phyloP scores from a whole-genome alignment of 306 rosid genomes.

The Sindora glabra region DNA sequence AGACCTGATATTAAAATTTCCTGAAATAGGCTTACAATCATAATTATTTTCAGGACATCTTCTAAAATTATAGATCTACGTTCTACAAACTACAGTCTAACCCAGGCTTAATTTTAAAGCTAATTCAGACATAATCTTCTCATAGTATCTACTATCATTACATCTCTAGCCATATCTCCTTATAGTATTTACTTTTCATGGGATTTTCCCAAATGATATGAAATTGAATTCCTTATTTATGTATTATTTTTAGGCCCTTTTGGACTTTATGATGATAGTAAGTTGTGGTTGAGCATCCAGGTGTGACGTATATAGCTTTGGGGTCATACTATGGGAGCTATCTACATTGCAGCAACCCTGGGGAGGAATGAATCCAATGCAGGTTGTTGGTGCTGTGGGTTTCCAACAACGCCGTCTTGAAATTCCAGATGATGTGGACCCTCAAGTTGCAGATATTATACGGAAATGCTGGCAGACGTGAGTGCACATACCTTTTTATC shows the following conservation, averaged over 20 bases:
- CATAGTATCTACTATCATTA: too few species aligned
- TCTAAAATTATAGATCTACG: not conserved
- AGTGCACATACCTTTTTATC: slow-evolving; percentile 24
- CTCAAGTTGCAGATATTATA: slow-evolving; percentile 70
- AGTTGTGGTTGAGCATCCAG: slow-evolving; percentile 31
- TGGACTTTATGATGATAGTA: slow-evolving; percentile 5
- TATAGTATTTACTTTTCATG: not conserved
- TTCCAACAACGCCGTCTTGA: slow-evolving; percentile 99
- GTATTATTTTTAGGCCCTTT: not conserved
- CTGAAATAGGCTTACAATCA: not conserved
- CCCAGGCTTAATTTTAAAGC: not conserved
- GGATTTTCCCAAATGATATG: not conserved
- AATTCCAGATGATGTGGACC: slow-evolving; percentile 77
- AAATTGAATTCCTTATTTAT: too few species aligned
- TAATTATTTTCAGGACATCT: not conserved
- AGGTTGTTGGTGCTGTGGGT: slow-evolving; percentile 99
- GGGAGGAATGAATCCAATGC: slow-evolving; percentile 99
- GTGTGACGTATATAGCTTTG: slow-evolving; percentile 91
- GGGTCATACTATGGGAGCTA: slow-evolving; percentile 98
- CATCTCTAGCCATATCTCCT: too few species aligned
- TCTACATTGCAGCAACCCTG: slow-evolving; percentile 89
- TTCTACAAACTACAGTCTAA: not conserved
- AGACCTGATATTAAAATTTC: not conserved
- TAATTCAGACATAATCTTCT: too few species aligned
- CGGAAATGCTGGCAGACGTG: slow-evolving; percentile 93